phyloP scores from a whole-genome alignment of 345 rosid species.

The Anacardium occidentale region DNA sequence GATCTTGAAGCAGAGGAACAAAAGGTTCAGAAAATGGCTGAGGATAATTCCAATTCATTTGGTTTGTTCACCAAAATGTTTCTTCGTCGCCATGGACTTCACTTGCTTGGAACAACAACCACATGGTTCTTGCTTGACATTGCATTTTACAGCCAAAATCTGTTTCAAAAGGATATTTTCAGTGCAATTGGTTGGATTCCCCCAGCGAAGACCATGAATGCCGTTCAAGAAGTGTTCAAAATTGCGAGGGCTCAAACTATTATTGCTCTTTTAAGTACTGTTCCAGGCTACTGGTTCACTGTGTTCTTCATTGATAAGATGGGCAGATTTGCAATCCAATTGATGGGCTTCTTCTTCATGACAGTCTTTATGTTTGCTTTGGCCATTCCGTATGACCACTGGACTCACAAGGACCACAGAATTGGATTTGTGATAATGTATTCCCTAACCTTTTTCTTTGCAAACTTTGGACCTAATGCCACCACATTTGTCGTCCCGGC shows the following conservation, averaged over 20 bases:
- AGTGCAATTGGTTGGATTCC: constrained; percentile 89
- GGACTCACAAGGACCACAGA: constrained; percentile 71
- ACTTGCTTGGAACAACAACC: constrained; percentile 75
- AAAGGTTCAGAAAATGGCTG: constrained; percentile 27
- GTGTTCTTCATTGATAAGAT: constrained; percentile 63
- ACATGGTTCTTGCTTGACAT: constrained; percentile 91
- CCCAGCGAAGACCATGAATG: constrained; percentile 69
- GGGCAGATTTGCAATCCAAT: constrained; percentile 71
- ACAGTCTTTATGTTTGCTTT: constrained; percentile 85
- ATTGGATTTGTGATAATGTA: constrained; percentile 73
- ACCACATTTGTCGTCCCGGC: constrained; percentile 87
- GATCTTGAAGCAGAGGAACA: constrained; percentile 60
- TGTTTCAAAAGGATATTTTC: constrained; percentile 84
- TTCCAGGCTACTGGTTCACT: constrained; percentile 89
- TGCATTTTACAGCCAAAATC: constrained; percentile 79
- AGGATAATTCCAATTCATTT: constrained; percentile 28
- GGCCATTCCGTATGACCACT: constrained; percentile 79
- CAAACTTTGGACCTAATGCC: constrained; percentile 88
- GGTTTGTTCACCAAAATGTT: constrained; percentile 67
- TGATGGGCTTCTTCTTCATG: constrained; percentile 94
- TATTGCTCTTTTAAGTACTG: constrained; percentile 75
- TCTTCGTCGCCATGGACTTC: constrained; percentile 67
- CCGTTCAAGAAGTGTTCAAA: constrained; percentile 66
- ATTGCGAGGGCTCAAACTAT: constrained; percentile 85
- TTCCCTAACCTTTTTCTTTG: constrained; percentile 80